phyloP scores from a whole-genome alignment of 2,329 filamentous ascomycete species.

The Fusarium musae region DNA sequence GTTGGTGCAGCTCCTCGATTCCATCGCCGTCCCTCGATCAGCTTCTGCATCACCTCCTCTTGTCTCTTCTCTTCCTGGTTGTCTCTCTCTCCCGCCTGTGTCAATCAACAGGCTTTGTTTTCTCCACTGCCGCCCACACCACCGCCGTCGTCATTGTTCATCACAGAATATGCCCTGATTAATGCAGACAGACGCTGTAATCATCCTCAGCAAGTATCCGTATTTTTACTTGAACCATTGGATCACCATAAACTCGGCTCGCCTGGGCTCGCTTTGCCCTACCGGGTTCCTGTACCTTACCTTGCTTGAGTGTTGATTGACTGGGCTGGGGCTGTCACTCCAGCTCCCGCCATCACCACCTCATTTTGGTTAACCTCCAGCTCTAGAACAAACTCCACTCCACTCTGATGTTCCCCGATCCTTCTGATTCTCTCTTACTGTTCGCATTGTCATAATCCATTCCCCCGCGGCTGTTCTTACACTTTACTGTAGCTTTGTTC shows the following conservation, averaged over 20 bases:
- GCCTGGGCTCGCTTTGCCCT: conserved; percentile 14
- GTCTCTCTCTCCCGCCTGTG: conserved; percentile 13
- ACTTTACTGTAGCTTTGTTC: neutral
- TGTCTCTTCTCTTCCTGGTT: conserved; percentile 13
- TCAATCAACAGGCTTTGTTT: conserved; percentile 15
- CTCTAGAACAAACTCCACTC: conserved; percentile 38
- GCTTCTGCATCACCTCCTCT: conserved; percentile 32
- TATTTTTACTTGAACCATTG: neutral
- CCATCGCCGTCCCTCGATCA: conserved; percentile 1
- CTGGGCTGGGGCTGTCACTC: conserved; percentile 23
- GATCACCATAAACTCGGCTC: neutral
- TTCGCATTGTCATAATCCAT: conserved; percentile 18
- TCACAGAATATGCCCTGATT: conserved; percentile 8
- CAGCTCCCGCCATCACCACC: conserved; percentile 26
- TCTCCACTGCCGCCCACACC: conserved; percentile 30
- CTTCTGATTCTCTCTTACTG: conserved; percentile 15
- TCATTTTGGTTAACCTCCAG: conserved; percentile 33
- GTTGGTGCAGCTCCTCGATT: conserved; percentile 31
- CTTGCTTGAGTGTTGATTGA: neutral
- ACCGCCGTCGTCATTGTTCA: conserved; percentile 19
- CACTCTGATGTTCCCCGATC: conserved; percentile 32
- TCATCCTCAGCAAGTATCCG: neutral
- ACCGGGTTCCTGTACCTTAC: neutral
- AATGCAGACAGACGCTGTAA: neutral
- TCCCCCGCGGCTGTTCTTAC: conserved; percentile 6